Base-by-base conservation (phyloP, 805 yeast species). In the Candida piceae region DNA sequence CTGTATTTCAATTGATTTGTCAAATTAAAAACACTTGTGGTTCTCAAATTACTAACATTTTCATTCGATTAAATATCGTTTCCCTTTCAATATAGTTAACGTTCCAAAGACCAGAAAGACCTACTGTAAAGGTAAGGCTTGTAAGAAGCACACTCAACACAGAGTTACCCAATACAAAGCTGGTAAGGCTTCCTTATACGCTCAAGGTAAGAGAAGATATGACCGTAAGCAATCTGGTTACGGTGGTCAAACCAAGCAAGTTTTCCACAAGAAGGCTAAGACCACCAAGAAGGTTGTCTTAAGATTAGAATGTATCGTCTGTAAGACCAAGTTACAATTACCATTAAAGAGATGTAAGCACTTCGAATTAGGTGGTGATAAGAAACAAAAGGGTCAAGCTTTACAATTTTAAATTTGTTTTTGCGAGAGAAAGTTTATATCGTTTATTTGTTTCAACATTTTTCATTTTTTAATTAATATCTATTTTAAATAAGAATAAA, bases 141-240 rank as follows among this genome's bases (percentile, higher is more conserved):
- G 99, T 83, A 85, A 95, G 68, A 87, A 88, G 78, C 98, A 93
- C 93, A 90, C 97, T 66, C 97, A 88, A 77, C 98, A 93, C 95
- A 93, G 90, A 82, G 98, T 93, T 68, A 90, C 99, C 74, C 99
- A 93, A 80, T 93, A 93, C 94, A 93, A 93, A 76, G 96, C 97
- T 70, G 98, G 99, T 78, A 93, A 93, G 80, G 97, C 98, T 70
- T 90, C 97, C 55, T 82, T 89, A 64, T 88, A 80, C 69, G 96
- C 97, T 62, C 97, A 93, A 79, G 99, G 99, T 84, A 93, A 94
- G 90, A 88, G 99, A 82, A 89, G 99, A 81, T 93, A 93, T 80
- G 98, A 93, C 90, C 96, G 99, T 78, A 93, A 93, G 77, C 98
- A 93, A 80, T 70, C 84, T 64, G 98, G 98, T 88, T 93, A 80